Conservation (phyloP, 163 green algal species). For the Picocystis sp. region DNA sequence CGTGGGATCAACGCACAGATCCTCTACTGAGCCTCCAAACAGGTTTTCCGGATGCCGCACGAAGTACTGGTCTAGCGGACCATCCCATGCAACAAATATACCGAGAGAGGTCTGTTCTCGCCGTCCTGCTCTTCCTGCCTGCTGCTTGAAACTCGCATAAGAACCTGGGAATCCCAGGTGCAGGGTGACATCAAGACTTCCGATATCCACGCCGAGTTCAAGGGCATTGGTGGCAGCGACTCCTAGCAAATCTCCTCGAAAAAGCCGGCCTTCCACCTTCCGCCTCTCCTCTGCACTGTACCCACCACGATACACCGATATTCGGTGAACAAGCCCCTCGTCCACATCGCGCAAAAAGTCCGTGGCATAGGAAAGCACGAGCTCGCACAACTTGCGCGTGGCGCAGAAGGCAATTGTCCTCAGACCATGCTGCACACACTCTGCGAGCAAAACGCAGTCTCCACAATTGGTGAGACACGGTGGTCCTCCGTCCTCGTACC, state of each 20-base stretch:
- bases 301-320: constrained; percentile 15
- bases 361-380: constrained; percentile 71
- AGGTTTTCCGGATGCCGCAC: constrained; percentile 59
- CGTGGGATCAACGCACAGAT: constrained; percentile 8
- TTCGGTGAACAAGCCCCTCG: constrained; percentile 17
- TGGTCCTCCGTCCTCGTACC: constrained; percentile 9
- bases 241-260: constrained; percentile 48
- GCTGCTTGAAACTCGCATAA: constrained; percentile 46
- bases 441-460: constrained; percentile 63
- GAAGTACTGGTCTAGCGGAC: constrained; percentile 87
- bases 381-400: constrained; percentile 84
- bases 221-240: constrained; percentile 89
- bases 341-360: constrained; percentile 25
- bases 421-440: constrained; percentile 67
- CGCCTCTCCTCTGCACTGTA: constrained; percentile 57
- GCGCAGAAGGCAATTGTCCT: constrained; percentile 93
- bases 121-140: constrained; percentile 55
- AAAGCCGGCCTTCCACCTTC: constrained; percentile 57
- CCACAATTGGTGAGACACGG: constrained; percentile 64
- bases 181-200: constrained; percentile 65
- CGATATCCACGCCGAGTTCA: constrained; percentile 85
- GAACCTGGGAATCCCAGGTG: constrained; percentile 57
- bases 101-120: constrained; percentile 45
- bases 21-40: constrained; percentile 59
- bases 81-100: constrained; percentile 79